These are phyloP conservation scores for Salix suchowensis DNA, from an alignment of 345 rosid species.

Conservation along the genomic window DNA sequence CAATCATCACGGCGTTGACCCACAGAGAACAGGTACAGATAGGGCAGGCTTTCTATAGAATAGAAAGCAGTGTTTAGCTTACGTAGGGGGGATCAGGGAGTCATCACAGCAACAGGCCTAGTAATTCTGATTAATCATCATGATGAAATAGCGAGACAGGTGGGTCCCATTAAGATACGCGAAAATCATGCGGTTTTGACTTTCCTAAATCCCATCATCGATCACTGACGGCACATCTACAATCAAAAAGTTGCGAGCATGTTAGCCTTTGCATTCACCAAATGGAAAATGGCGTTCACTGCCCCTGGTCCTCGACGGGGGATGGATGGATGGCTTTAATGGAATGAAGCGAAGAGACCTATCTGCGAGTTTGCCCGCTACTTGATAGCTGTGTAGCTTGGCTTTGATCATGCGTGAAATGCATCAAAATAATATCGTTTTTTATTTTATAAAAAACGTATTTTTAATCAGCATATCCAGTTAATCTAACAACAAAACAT, in stretches of 20 bases:
- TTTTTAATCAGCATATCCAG: too few species aligned
- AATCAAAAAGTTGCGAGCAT: neutral
- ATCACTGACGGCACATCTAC: neutral
- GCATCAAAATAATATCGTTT: too few species aligned
- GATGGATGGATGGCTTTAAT: too few species aligned
- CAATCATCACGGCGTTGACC: neutral
- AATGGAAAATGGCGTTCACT: neutral
- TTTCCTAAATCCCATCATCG: neutral
- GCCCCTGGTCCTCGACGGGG: too few species aligned
- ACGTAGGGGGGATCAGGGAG: neutral
- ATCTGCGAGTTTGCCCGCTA: too few species aligned
- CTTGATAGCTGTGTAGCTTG: too few species aligned
- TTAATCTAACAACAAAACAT: too few species aligned
- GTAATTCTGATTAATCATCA: too few species aligned
- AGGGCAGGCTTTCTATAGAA: neutral
- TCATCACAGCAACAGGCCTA: neutral
- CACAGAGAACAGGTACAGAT: neutral
- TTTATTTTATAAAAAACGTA: too few species aligned
- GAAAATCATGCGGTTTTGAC: constrained; percentile 14
- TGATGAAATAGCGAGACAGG: neutral
- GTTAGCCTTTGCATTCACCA: too few species aligned
- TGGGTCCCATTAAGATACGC: constrained; percentile 18
- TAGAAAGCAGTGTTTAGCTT: neutral
- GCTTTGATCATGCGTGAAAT: too few species aligned
- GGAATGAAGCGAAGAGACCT: too few species aligned